These are phyloP conservation scores for Cornus suecica DNA, from an alignment of 148 eudicot species.

Conservation along the genomic window DNA sequence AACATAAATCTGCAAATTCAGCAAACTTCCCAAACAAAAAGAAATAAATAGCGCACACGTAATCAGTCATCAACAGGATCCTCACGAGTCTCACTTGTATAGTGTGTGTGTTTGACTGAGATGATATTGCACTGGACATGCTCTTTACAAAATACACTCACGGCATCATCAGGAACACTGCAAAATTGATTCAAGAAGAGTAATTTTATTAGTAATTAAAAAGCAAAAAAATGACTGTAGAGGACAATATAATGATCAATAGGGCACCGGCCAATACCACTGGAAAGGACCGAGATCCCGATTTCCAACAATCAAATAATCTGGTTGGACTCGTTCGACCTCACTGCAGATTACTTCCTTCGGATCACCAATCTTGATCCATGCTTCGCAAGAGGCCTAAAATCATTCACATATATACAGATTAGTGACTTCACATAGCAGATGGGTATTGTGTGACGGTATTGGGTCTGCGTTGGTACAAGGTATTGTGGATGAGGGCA, in stretches of 20 bases:
- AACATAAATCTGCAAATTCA: too few species aligned
- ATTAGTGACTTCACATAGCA: neutral
- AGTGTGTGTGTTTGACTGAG: slow-evolving; percentile 78
- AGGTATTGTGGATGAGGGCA: neutral
- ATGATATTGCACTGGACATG: slow-evolving; percentile 95
- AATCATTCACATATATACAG: neutral
- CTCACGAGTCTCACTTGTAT: slow-evolving; percentile 65
- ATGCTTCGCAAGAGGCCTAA: slow-evolving; percentile 89
- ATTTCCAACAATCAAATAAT: slow-evolving; percentile 82
- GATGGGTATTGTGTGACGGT: too few species aligned
- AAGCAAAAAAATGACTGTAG: too few species aligned
- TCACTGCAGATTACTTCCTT: slow-evolving; percentile 86
- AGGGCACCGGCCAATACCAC: slow-evolving; percentile 49
- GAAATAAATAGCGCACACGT: too few species aligned
- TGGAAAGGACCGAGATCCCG: slow-evolving; percentile 98
- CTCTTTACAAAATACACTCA: slow-evolving; percentile 90
- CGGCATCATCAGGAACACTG: slow-evolving; percentile 94
- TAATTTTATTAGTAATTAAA: neutral
- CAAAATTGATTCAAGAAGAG: slow-evolving; percentile 5
- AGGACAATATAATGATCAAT: neutral
- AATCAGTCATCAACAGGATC: slow-evolving; percentile 86
- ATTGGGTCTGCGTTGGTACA: neutral
- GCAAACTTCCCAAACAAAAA: too few species aligned
- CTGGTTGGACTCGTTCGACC: slow-evolving; percentile 76
- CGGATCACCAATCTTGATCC: slow-evolving; percentile 88